These are phyloP conservation scores for Sporothrix curviconia DNA, from an alignment of 2,329 filamentous ascomycete genomes.

Conservation along the genomic window DNA sequence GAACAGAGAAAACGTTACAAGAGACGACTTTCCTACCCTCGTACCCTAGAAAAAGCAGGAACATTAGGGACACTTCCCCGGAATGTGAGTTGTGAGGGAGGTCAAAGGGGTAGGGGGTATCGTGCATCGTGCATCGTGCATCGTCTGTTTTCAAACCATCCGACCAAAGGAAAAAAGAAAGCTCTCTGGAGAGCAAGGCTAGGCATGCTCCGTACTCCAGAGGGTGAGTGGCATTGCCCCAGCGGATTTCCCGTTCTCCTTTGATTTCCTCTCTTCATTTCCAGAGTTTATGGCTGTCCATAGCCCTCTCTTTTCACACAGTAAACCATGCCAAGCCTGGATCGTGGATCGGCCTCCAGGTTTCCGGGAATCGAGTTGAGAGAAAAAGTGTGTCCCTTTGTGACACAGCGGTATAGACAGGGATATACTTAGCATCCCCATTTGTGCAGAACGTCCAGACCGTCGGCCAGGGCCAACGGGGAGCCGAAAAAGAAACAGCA, in stretches of 20 bases:
- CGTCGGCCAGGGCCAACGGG: neutral
- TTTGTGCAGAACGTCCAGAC: neutral
- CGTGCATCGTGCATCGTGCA: neutral
- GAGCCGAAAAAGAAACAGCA: neutral
- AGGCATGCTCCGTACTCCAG: neutral
- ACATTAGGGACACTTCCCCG: too few relatives aligned
- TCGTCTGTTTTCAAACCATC: neutral
- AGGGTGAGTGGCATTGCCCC: neutral
- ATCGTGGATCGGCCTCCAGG: constrained; percentile 3
- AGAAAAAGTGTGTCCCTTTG: neutral
- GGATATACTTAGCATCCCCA: neutral
- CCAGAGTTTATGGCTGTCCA: neutral
- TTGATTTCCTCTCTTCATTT: neutral
- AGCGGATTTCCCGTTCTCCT: constrained; percentile 7
- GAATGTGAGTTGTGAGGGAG: neutral
- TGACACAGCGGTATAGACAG: neutral
- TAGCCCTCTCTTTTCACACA: neutral
- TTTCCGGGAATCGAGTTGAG: neutral
- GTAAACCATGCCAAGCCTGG: neutral
- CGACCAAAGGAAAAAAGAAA: neutral
- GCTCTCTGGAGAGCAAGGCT: neutral
- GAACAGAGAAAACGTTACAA: neutral
- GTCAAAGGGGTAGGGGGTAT: neutral
- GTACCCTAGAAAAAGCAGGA: neutral
- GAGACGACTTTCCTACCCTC: neutral